Evolutionary conservation across 1,284 basidiomycete genomes (phyloP), one percentile per base, ranked within the genome.

Genomic region (Rhodotorula sp.): DNA sequence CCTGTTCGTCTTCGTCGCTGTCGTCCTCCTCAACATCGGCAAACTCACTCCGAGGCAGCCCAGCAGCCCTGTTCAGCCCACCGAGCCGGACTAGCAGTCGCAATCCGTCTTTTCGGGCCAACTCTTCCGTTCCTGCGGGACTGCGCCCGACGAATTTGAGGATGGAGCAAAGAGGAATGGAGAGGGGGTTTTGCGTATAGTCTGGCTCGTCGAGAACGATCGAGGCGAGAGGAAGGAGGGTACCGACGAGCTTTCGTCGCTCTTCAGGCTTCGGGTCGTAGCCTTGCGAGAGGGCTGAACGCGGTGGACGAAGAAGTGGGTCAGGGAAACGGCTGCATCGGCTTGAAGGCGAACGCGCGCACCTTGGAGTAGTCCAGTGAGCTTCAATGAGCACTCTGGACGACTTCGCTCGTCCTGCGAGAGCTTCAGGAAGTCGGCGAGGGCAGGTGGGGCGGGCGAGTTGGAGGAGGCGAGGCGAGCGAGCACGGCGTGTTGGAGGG

Each of bases 61-160:
- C 56, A 1, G 70, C 71, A 11, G 59, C 13, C 2, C 73, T 54
- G 17, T 47, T 39, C 20, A 75, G 56, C 10, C 74, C 74, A 2
- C 74, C 69, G 11, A 66, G 59, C 2, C 19, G 27, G 17, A 73
- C 29, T 4, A 75, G 62, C 13, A 22, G 22, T 20, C 15, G 17
- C 29, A 75, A 48, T 2, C 67, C 71, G 20, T 62, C 48, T 29
- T 57, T 27, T 4, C 71, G 55, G 0, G 53, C 62, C 59, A 75
- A 67, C 13, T 73, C 59, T 27, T 73, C 74, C 30, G 58, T 65
- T 3, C 74, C 74, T 15, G 71, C 71, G 0, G 74, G 60, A 22
- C 36, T 61, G 20, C 74, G 66, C 1, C 74, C 74, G 46, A 75
- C 60, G 29, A 69, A 34, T 44, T 75, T 75, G 62, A 75, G 27